Conservation (phyloP, 2,329 filamentous ascomycete species). For the Nothophoma quercina region DNA sequence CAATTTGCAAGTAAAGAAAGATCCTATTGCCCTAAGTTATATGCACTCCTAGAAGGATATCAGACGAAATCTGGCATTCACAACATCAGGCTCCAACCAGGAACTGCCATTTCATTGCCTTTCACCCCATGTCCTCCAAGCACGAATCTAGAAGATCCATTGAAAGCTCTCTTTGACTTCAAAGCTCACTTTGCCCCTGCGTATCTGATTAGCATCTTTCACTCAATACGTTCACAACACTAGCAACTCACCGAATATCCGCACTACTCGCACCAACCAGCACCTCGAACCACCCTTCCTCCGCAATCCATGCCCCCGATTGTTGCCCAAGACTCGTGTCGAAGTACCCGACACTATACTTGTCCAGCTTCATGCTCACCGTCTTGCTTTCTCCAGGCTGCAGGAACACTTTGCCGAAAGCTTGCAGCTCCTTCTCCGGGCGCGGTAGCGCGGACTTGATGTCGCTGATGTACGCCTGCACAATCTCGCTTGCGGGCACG, state of each 20-base stretch:
- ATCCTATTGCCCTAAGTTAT: too few species aligned
- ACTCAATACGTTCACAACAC: not conserved
- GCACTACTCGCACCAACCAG: slow-evolving; percentile 68
- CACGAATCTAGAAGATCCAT: slow-evolving; percentile 69
- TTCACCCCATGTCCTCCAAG: too few species aligned
- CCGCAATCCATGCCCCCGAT: slow-evolving; percentile 66
- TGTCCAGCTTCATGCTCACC: slow-evolving; percentile 49
- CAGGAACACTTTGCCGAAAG: slow-evolving; percentile 62
- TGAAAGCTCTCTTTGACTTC: slow-evolving; percentile 70
- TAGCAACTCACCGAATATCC: slow-evolving; percentile 67
- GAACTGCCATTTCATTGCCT: not conserved
- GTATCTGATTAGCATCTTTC: slow-evolving; percentile 20
- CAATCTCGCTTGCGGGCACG: slow-evolving; percentile 67
- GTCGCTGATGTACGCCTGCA: slow-evolving; percentile 74
- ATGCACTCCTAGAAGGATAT: not conserved
- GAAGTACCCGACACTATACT: slow-evolving; percentile 66
- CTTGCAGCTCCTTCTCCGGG: slow-evolving; percentile 74
- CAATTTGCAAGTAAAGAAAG: too few species aligned
- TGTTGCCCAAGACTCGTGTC: slow-evolving; percentile 61
- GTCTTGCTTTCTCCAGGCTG: slow-evolving; percentile 47
- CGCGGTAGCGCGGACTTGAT: slow-evolving; percentile 68
- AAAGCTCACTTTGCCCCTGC: slow-evolving; percentile 60
- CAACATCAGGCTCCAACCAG: not conserved
- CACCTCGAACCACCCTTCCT: slow-evolving; percentile 68
- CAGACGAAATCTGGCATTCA: not conserved